Evolutionary conservation across 169 alveolate genomes (phyloP).

Genomic region (Blepharisma undulans): DNA sequence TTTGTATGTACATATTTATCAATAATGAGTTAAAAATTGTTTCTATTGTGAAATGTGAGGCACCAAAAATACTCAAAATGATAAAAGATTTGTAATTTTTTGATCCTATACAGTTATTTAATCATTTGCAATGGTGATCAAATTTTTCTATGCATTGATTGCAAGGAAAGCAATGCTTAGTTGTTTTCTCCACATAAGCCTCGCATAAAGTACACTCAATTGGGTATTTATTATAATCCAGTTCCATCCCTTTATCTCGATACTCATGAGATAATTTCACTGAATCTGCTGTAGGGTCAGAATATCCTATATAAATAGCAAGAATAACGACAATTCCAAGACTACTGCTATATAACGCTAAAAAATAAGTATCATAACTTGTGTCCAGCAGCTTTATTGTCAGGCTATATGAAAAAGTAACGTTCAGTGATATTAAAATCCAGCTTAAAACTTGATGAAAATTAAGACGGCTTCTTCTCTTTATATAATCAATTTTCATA

Average conservation of each 20-base stretch:
- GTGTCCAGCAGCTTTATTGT: neutral
- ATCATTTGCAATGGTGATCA: constrained; percentile 92
- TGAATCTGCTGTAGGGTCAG: neutral
- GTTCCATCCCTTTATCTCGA: neutral
- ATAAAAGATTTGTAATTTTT: constrained; percentile 68
- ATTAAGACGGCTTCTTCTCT: neutral
- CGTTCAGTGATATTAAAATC: neutral
- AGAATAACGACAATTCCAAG: neutral
- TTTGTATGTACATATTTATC: neutral
- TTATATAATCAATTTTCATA: neutral
- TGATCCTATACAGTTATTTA: constrained; percentile 89
- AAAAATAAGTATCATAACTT: neutral
- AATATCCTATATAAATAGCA: neutral
- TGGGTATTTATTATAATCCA: neutral
- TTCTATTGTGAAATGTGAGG: neutral
- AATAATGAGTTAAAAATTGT: neutral
- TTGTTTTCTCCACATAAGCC: neutral
- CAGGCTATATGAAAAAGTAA: neutral
- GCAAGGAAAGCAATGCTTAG: constrained; percentile 86
- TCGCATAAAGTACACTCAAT: neutral
- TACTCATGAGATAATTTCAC: neutral
- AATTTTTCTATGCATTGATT: constrained; percentile 86
- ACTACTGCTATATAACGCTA: neutral
- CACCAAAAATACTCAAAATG: neutral
- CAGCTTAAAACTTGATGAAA: neutral